These are phyloP conservation scores for Microsporum canis DNA, from an alignment of 2,329 filamentous ascomycete species.

Conservation along the genomic window DNA sequence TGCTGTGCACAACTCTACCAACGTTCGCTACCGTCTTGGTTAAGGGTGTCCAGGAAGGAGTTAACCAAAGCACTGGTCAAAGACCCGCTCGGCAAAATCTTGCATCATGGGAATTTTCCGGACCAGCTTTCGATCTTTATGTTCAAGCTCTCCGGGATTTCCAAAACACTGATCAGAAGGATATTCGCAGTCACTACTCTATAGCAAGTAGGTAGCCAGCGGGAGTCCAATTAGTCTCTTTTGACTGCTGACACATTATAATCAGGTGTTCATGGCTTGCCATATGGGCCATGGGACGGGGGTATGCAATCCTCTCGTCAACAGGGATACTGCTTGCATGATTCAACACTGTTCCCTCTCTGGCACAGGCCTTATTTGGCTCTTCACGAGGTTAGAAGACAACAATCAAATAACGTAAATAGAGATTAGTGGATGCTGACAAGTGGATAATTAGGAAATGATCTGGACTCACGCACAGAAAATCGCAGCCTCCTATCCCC, in stretches of 20 bases:
- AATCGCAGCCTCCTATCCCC: constrained; percentile 34
- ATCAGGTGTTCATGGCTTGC: constrained; percentile 68
- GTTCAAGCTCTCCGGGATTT: constrained; percentile 63
- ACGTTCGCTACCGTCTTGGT: constrained; percentile 10
- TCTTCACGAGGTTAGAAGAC: constrained; percentile 42
- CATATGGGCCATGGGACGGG: constrained; percentile 48
- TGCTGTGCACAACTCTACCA: background rate
- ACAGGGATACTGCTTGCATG: constrained; percentile 67
- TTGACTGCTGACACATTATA: background rate
- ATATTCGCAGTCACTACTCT: constrained; percentile 63
- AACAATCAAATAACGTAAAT: background rate
- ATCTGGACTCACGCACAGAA: constrained; percentile 29
- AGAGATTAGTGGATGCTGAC: background rate
- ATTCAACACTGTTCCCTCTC: constrained; percentile 60
- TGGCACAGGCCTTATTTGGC: constrained; percentile 77
- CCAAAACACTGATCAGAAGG: constrained; percentile 53
- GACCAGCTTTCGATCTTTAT: constrained; percentile 59
- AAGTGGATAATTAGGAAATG: constrained; percentile 22
- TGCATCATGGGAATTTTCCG: constrained; percentile 50
- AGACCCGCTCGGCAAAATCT: constrained; percentile 51
- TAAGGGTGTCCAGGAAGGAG: constrained; percentile 18
- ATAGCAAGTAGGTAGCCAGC: constrained; percentile 50
- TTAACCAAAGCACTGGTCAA: constrained; percentile 21
- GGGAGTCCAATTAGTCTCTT: background rate
- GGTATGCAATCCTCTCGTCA: constrained; percentile 37